These are phyloP conservation scores for Lichtheimia ramosa DNA, from an alignment of 371 early-diverging fungal species.

Conservation along the genomic window DNA sequence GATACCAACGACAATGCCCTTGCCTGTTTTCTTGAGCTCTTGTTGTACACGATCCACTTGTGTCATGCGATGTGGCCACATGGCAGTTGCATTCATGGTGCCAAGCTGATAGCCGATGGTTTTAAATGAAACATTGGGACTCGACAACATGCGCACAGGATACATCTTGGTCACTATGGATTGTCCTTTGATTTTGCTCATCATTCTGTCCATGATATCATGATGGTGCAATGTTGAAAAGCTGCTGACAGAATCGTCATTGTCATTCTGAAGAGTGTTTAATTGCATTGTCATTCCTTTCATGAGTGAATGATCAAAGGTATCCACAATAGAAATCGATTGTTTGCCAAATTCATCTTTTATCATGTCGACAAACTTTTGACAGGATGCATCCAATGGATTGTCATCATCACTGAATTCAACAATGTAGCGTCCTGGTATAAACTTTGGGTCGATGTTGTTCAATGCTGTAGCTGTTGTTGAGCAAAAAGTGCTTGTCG, in stretches of 20 bases:
- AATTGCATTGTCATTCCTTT: constrained; percentile 32
- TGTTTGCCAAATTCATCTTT: constrained; percentile 20
- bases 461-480: constrained; percentile 15
- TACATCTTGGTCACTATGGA: constrained; percentile 23
- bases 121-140: constrained; percentile 13
- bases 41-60: constrained; percentile 40
- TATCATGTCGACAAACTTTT: constrained; percentile 18
- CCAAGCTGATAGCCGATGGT: not conserved
- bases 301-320: constrained; percentile 32
- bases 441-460: not conserved
- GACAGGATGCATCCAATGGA: not conserved
- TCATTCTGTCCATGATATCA: constrained; percentile 12
- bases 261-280: constrained; percentile 6
- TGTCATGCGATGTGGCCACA: constrained; percentile 33
- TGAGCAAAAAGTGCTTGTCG: constrained; percentile 6
- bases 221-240: not conserved
- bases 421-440: constrained; percentile 39
- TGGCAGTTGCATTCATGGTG: constrained; percentile 4
- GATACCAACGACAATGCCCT: constrained; percentile 69
- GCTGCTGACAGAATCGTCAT: not conserved
- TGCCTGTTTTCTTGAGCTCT: constrained; percentile 51
- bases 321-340: constrained; percentile 20
- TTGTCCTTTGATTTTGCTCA: constrained; percentile 19
- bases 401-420: constrained; percentile 17
- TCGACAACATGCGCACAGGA: constrained; percentile 25